These are phyloP conservation scores for Lactarius indigo DNA, from an alignment of 768 basidiomycete species.

Conservation along the genomic window DNA sequence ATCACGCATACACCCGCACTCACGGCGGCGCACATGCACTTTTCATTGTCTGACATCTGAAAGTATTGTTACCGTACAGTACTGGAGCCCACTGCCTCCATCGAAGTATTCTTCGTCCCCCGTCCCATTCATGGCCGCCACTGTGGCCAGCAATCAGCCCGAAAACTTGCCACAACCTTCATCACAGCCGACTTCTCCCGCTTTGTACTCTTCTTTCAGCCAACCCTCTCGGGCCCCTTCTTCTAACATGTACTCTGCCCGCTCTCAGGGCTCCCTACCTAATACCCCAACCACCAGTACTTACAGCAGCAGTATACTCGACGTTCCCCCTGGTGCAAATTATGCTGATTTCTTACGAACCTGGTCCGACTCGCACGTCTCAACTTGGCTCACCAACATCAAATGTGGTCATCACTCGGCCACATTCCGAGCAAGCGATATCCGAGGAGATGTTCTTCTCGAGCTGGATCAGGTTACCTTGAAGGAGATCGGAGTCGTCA, in stretches of 20 bases:
- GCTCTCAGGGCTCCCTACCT: slow-evolving; percentile 43
- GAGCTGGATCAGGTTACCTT: slow-evolving; percentile 86
- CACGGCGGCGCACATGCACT: neutral
- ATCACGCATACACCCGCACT: neutral
- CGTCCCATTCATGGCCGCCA: slow-evolving; percentile 22
- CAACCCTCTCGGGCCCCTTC: slow-evolving; percentile 36
- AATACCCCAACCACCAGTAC: slow-evolving; percentile 38
- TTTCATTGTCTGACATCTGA: neutral
- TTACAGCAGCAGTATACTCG: slow-evolving; percentile 36
- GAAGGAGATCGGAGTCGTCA: slow-evolving; percentile 86
- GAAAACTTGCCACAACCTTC: slow-evolving; percentile 39
- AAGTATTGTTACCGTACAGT: slow-evolving; percentile 2
- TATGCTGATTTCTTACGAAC: slow-evolving; percentile 62
- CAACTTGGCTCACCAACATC: slow-evolving; percentile 74
- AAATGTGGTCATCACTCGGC: slow-evolving; percentile 66
- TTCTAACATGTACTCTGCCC: slow-evolving; percentile 36
- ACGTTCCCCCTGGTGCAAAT: slow-evolving; percentile 55
- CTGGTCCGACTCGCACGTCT: slow-evolving; percentile 72
- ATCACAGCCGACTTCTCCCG: slow-evolving; percentile 37
- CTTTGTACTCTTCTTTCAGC: slow-evolving; percentile 35
- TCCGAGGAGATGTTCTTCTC: slow-evolving; percentile 85
- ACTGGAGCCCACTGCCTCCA: neutral
- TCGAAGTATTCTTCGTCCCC: neutral
- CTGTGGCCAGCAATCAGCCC: slow-evolving; percentile 30
- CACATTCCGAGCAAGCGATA: slow-evolving; percentile 81